These are phyloP conservation scores for Phytophthora chlamydospora DNA, from an alignment of 352 stramenopile genomes.

Conservation along the genomic window DNA sequence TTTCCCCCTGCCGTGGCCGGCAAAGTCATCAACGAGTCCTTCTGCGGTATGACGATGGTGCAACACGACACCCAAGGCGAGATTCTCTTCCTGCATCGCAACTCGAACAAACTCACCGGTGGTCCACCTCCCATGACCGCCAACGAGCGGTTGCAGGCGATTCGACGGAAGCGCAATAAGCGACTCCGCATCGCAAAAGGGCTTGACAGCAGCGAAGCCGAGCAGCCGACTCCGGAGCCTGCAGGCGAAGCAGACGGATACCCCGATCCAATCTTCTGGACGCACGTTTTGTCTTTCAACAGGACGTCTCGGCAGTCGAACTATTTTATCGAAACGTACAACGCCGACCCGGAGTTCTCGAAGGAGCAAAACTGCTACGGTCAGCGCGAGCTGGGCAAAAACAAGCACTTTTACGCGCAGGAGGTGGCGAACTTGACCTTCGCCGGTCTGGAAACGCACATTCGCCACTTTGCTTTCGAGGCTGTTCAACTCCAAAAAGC, in stretches of 20 bases:
- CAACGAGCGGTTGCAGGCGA: too few species aligned
- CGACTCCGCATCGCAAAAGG: too few species aligned
- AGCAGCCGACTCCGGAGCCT: constrained; percentile 2
- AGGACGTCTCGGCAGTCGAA: constrained; percentile 28
- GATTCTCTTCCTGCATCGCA: constrained; percentile 51
- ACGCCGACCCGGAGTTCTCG: constrained; percentile 33
- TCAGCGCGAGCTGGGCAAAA: constrained; percentile 27
- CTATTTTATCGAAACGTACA: constrained; percentile 53
- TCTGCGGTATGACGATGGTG: constrained; percentile 52
- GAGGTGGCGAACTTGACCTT: constrained; percentile 14
- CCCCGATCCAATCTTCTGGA: constrained; percentile 50
- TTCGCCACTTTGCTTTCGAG: constrained; percentile 25
- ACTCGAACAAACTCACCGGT: constrained; percentile 40
- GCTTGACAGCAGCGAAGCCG: not conserved
- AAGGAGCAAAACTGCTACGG: constrained; percentile 53
- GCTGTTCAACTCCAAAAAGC: not conserved
- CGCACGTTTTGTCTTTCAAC: constrained; percentile 55
- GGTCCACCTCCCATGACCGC: not conserved
- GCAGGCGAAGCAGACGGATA: constrained; percentile 10
- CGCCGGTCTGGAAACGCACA: constrained; percentile 12
- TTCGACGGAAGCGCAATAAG: too few species aligned
- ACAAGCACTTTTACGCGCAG: constrained; percentile 22
- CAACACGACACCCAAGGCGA: constrained; percentile 34
- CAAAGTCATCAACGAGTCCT: constrained; percentile 24
- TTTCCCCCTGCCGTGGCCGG: constrained; percentile 36